phyloP scores from a whole-genome alignment of 306 rosid genomes.

The Erythrophleum fordii region DNA sequence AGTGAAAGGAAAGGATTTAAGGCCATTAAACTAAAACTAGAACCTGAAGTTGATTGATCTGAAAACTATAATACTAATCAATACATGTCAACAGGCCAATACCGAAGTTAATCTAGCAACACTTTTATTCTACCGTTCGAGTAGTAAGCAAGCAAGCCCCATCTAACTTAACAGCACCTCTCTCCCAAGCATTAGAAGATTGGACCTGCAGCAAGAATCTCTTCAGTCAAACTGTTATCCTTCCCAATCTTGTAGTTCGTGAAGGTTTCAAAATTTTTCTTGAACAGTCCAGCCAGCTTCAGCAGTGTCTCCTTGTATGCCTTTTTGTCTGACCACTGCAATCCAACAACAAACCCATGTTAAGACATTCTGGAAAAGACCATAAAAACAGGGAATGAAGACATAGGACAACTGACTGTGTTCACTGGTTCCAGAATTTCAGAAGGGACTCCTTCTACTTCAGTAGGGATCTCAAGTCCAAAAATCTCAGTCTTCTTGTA shows the following conservation, averaged over 20 bases:
- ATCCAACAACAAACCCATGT: constrained; percentile 15
- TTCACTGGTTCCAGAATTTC: constrained; percentile 75
- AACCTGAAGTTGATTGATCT: not conserved
- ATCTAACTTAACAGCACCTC: not conserved
- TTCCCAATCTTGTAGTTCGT: constrained; percentile 63
- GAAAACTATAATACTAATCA: not conserved
- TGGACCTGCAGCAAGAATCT: constrained; percentile 89
- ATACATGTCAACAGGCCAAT: not conserved
- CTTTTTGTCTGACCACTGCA: constrained; percentile 78
- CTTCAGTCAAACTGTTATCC: constrained; percentile 60
- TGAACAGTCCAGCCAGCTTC: constrained; percentile 75
- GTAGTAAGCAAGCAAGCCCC: not conserved
- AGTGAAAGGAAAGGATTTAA: not conserved
- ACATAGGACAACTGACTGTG: constrained; percentile 53
- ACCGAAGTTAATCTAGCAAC: not conserved
- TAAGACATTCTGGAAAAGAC: not conserved
- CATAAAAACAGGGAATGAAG: not conserved
- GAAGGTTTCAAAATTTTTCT: constrained; percentile 76
- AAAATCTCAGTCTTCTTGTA: constrained; percentile 74
- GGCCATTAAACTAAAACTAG: not conserved
- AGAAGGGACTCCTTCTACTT: constrained; percentile 78
- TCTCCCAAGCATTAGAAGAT: constrained; percentile 42
- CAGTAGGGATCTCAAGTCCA: constrained; percentile 81
- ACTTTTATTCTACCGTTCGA: not conserved
- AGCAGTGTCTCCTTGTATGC: constrained; percentile 60